These are phyloP conservation scores for Myxozyma monticola DNA, from an alignment of 805 yeast species.

Conservation along the genomic window DNA sequence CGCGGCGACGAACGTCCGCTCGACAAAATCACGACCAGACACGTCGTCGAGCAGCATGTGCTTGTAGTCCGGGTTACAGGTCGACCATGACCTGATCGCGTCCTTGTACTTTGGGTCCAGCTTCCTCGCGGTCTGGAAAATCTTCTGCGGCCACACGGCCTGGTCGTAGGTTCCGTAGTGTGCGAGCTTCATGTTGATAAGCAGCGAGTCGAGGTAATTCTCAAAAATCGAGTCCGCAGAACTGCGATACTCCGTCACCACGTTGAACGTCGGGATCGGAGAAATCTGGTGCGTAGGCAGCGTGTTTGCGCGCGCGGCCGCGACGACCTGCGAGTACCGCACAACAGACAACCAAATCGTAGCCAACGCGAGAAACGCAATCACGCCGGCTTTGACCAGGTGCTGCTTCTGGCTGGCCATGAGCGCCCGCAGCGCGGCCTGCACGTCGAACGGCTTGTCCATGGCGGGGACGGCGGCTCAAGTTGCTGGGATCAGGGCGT, in stretches of 20 bases:
- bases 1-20: conserved; percentile 2
- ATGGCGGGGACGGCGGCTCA: too few relatives aligned
- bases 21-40: conserved; percentile 16
- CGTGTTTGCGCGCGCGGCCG: neutral
- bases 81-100: conserved; percentile 22
- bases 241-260: conserved; percentile 10
- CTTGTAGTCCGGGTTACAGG: conserved; percentile 17
- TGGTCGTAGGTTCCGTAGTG: neutral
- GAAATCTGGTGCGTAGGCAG: conserved; percentile 11
- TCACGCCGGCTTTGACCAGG: neutral
- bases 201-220: conserved; percentile 21
- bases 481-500: too few relatives aligned
- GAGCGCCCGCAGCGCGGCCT: too few relatives aligned
- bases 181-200: conserved; percentile 16
- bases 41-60: conserved; percentile 23
- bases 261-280: conserved; percentile 16
- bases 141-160: conserved; percentile 21
- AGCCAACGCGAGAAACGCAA: conserved; percentile 4
- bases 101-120: conserved; percentile 7
- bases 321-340: conserved; percentile 5
- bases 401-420: too few relatives aligned
- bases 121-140: conserved; percentile 19
- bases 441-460: too few relatives aligned
- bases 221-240: conserved; percentile 17
- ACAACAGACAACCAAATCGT: conserved; percentile 9